phyloP scores from a whole-genome alignment of 257 asterid genomes.

The Solanum pinnatisectum region DNA sequence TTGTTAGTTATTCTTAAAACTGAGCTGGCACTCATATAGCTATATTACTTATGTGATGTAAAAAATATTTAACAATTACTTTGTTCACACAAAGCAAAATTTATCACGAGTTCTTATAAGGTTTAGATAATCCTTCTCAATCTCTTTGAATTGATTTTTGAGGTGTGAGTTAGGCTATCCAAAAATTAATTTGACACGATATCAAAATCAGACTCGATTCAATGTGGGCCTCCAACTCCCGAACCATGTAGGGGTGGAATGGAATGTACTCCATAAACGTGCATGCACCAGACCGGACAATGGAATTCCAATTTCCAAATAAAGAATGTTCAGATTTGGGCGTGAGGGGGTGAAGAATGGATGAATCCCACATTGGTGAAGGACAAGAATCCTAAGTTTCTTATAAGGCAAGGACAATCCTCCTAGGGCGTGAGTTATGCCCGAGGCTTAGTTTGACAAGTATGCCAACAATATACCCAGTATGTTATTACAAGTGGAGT shows the following conservation, averaged over 20 bases:
- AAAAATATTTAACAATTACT: not conserved
- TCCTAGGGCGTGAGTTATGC: no score
- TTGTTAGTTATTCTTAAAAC: no score
- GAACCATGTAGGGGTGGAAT: not conserved
- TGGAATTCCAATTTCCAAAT: not conserved
- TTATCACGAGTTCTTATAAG: not conserved
- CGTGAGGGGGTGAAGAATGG: not conserved
- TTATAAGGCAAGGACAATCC: not conserved
- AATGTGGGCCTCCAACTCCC: not conserved
- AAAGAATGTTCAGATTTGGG: not conserved
- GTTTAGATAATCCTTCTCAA: fast-evolving
- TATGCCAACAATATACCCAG: not conserved
- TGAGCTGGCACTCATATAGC: not conserved
- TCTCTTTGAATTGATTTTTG: not conserved
- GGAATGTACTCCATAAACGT: not conserved
- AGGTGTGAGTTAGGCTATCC: not conserved
- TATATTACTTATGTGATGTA: not conserved
- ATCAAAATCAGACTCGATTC: not conserved
- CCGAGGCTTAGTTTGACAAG: not conserved
- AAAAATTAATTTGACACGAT: not conserved
- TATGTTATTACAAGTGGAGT: no score
- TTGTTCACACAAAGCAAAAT: not conserved
- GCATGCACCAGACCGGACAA: not conserved
- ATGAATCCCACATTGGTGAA: not conserved
- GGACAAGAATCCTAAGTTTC: not conserved